Evolutionary conservation across 192 early-diverging fungal genomes (phyloP), one percentile per base, ranked within the genome.

Genomic region (Coemansia sp.): DNA sequence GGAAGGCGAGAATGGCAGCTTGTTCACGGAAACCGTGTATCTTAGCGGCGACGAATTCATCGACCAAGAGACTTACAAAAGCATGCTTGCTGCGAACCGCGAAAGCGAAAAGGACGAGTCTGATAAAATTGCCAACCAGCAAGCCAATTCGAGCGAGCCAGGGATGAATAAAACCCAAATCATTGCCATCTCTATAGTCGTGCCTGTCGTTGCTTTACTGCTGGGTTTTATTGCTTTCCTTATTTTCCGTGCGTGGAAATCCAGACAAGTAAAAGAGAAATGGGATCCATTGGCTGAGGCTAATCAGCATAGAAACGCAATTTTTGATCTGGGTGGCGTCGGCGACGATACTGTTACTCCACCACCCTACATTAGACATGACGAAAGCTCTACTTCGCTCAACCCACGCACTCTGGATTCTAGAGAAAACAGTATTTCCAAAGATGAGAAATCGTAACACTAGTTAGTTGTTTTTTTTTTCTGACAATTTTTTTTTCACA

Each of bases 251-350:
- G 58, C 58, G 12, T 60, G 38, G 18, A 60, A 18, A 25, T 36
- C 20, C 38, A 36, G 20, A 11, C 31, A 60, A 11, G 32, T 7
- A 12, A 60, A 4, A 12, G 58, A 36, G 12, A 32, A 29, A 17
- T 60, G 58, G 58, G 58, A 60, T 18, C 36, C 58, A 14, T 2
- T 38, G 25, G 58, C 34, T 7, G 36, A 60, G 25, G 58, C 58
- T 7, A 60, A 38, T 8, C 58, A 60, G 2, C 58, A 42, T 18
- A 31, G 58, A 31, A 42, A 60, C 22, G 58, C 58, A 6, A 60
- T 60, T n/a, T 60, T 60, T 40, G 58, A 60, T 22, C 58, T 60
- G 1, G 58, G 58, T 18, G 58, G 58, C 2, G 18, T 60, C 14
- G 32, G 32, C 3, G 34, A 60, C 1, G n/a, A 38, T 32, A 22